phyloP scores from a whole-genome alignment of 2,329 filamentous ascomycete species.

The Xylariomycetidae sp. region DNA sequence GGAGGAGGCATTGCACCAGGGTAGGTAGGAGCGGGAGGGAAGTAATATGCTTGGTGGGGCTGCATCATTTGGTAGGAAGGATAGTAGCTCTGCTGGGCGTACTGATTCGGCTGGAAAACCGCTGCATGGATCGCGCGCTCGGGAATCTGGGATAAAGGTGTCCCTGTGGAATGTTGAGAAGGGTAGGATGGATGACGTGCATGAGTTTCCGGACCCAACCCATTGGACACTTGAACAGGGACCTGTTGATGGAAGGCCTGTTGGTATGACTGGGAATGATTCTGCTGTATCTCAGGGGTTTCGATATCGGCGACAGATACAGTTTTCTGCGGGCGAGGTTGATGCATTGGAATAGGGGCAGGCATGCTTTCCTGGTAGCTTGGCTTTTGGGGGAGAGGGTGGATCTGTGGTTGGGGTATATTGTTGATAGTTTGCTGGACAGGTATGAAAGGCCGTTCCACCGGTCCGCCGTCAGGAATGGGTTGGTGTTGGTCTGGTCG shows the following conservation, averaged over 20 bases:
- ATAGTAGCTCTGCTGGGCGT: conserved; percentile 56
- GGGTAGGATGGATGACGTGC: conserved; percentile 64
- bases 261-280: conserved; percentile 52
- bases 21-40: conserved; percentile 49
- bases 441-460: conserved; percentile 13
- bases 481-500: conserved; percentile 25
- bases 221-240: conserved; percentile 65
- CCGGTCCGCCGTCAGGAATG: conserved; percentile 16
- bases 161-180: conserved; percentile 67
- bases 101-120: conserved; percentile 76
- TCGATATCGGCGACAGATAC: conserved; percentile 93
- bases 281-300: conserved; percentile 58
- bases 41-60: conserved; percentile 63
- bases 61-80: conserved; percentile 56
- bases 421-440: conserved; percentile 43
- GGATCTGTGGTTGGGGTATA: conserved; percentile 52
- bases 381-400: conserved; percentile 55
- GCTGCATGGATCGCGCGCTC: conserved; percentile 88
- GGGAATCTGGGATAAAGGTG: conserved; percentile 85
- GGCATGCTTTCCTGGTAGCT: conserved; percentile 52
- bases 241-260: conserved; percentile 94
- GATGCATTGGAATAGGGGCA: conserved; percentile 70
- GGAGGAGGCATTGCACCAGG: conserved; percentile 24
- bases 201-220: conserved; percentile 56
- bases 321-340: conserved; percentile 89